A percentile compares a stretch with the other conserved stretches of the same genome.
These are phyloP conservation scores for Colletotrichum nymphaeae DNA, from an alignment of 2,329 filamentous ascomycete species.

Conservation along the genomic window DNA sequence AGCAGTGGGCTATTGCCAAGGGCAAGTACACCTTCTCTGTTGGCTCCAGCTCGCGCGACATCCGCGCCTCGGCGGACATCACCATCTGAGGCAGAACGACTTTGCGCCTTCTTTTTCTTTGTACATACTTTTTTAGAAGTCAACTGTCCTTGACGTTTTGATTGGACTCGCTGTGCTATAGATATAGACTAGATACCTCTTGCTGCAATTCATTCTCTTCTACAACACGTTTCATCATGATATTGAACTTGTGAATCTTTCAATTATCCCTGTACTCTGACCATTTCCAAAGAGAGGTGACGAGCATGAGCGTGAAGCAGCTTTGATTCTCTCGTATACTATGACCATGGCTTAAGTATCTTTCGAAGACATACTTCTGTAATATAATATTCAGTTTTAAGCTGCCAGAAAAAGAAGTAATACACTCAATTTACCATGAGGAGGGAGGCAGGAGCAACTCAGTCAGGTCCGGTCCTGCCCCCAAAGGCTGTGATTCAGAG, in stretches of 20 bases:
- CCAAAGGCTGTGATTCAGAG: neutral
- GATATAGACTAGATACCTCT: neutral
- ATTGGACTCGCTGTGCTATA: neutral
- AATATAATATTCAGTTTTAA: neutral
- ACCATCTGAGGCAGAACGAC: neutral
- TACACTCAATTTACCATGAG: neutral
- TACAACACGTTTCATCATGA: neutral
- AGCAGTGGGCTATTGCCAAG: conserved; percentile 62
- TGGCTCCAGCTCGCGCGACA: conserved; percentile 27
- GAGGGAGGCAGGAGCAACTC: neutral
- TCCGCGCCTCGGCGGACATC: conserved; percentile 18
- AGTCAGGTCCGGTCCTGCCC: neutral
- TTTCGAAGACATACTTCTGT: too few species aligned
- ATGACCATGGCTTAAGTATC: too few species aligned
- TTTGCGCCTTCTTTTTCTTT: neutral
- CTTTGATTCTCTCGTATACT: too few species aligned
- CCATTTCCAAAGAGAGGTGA: too few species aligned
- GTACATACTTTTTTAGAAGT: neutral
- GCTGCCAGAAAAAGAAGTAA: neutral
- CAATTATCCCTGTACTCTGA: too few species aligned
- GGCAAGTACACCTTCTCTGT: conserved; percentile 39
- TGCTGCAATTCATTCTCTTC: neutral
- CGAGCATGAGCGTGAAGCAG: too few species aligned
- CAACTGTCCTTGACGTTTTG: neutral
- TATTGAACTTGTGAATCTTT: neutral